phyloP scores from a whole-genome alignment of 208 protist genomes.

The Dictyostelium gargantuum region DNA sequence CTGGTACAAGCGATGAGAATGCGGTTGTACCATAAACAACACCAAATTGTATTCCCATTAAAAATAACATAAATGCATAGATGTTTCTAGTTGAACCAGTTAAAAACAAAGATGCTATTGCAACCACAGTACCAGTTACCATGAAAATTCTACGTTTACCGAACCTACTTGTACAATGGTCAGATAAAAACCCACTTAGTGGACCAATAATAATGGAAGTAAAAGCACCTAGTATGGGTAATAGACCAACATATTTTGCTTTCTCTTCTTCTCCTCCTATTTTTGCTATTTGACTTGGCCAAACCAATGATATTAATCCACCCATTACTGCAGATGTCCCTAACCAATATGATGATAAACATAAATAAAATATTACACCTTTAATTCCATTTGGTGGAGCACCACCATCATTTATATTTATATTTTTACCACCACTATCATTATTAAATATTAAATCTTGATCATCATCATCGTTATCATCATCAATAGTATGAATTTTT shows the following conservation, averaged over 20 bases:
- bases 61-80: not conserved
- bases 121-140: not conserved
- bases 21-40: not conserved
- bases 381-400: not conserved
- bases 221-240: not conserved
- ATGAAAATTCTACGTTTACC: slow-evolving; percentile 6
- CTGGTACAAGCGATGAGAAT: not conserved
- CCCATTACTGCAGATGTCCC: not conserved
- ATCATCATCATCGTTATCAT: not conserved
- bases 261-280: not conserved
- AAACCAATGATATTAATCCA: not conserved
- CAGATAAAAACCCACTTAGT: not conserved
- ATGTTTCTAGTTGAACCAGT: not conserved
- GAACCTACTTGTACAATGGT: not conserved
- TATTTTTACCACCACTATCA: not conserved
- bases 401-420: not conserved
- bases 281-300: not conserved
- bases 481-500: too few relatives aligned
- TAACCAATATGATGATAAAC: slow-evolving; percentile 19
- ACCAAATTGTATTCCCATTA: slow-evolving; percentile 11
- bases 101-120: not conserved
- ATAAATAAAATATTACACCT: slow-evolving; percentile 3
- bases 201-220: not conserved
- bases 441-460: not conserved
- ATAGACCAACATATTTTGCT: not conserved